phyloP scores from a whole-genome alignment of 2,329 filamentous ascomycete species.

The Uncinocarpus reesii region DNA sequence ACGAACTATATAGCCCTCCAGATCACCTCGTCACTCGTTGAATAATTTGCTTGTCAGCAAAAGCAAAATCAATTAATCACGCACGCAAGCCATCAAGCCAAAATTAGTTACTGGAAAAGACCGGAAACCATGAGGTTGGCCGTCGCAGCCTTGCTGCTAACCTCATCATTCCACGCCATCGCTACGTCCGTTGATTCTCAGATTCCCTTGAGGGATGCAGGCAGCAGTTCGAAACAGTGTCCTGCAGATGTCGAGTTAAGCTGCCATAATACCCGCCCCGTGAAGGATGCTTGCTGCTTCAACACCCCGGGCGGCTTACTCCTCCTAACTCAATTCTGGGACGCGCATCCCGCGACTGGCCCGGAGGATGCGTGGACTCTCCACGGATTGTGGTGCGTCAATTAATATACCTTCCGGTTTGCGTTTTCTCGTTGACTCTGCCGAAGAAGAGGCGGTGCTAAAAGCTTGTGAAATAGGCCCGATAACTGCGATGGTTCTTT shows the following conservation, averaged over 20 bases:
- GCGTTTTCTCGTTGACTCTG: neutral
- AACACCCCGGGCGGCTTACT: conserved; percentile 49
- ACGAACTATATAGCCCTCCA: too few species aligned
- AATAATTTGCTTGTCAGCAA: too few species aligned
- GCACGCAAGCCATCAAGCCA: too few species aligned
- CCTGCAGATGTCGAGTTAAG: conserved; percentile 38
- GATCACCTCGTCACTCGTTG: too few species aligned
- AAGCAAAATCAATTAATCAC: too few species aligned
- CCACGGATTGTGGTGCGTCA: conserved; percentile 45
- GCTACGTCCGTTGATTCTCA: conserved; percentile 3
- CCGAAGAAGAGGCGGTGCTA: neutral
- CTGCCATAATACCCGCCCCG: conserved; percentile 45
- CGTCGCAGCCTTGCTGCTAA: neutral
- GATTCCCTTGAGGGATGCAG: neutral
- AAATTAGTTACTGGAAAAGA: neutral
- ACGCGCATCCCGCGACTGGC: conserved; percentile 45
- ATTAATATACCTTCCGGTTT: neutral
- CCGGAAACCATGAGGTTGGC: conserved; percentile 1
- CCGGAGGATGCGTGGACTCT: conserved; percentile 49
- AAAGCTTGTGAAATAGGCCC: conserved; percentile 27
- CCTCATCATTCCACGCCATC: neutral
- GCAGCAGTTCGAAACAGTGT: conserved; percentile 22
- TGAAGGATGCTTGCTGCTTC: conserved; percentile 47
- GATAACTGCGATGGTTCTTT: conserved; percentile 50
- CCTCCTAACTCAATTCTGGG: conserved; percentile 53